These are phyloP conservation scores for Xylaria multiplex DNA, from an alignment of 2,329 filamentous ascomycete species.

Conservation along the genomic window DNA sequence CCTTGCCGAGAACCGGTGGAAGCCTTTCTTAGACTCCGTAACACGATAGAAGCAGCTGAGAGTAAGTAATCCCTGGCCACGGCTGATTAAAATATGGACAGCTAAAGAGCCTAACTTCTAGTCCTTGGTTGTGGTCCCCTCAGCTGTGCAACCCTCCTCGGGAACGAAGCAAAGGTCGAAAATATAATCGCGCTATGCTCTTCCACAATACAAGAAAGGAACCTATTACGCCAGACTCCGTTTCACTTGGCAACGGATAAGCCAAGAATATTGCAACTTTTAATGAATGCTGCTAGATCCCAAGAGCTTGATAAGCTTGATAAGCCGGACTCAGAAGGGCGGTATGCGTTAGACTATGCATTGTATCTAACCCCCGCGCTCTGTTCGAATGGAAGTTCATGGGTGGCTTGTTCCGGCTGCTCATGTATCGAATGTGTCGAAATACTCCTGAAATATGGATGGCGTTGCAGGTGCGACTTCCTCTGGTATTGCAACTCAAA, in stretches of 20 bases:
- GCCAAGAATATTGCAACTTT: slow-evolving; percentile 1
- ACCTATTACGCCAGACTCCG: not conserved
- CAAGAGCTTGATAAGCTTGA: not conserved
- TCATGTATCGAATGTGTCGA: slow-evolving; percentile 11
- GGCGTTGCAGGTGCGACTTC: not conserved
- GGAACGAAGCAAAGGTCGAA: slow-evolving; percentile 6
- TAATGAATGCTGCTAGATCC: not conserved
- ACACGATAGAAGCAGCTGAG: not conserved
- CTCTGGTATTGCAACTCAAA: not conserved
- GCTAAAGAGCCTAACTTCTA: not conserved
- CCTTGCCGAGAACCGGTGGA: not conserved
- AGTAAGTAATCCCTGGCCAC: not conserved
- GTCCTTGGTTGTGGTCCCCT: slow-evolving; percentile 14
- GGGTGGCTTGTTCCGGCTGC: slow-evolving; percentile 1
- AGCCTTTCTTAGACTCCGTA: not conserved
- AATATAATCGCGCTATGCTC: not conserved
- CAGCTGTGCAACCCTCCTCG: not conserved
- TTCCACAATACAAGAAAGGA: slow-evolving; percentile 1
- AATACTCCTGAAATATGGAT: not conserved
- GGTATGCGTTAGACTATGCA: slow-evolving; percentile 9
- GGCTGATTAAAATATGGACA: not conserved
- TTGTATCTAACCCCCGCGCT: not conserved
- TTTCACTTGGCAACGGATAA: slow-evolving; percentile 6
- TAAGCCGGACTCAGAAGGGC: not conserved
- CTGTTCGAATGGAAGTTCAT: slow-evolving; percentile 1